Evolutionary conservation across 768 basidiomycete species (phyloP).

Genomic region (Exsudoporus frostii): DNA sequence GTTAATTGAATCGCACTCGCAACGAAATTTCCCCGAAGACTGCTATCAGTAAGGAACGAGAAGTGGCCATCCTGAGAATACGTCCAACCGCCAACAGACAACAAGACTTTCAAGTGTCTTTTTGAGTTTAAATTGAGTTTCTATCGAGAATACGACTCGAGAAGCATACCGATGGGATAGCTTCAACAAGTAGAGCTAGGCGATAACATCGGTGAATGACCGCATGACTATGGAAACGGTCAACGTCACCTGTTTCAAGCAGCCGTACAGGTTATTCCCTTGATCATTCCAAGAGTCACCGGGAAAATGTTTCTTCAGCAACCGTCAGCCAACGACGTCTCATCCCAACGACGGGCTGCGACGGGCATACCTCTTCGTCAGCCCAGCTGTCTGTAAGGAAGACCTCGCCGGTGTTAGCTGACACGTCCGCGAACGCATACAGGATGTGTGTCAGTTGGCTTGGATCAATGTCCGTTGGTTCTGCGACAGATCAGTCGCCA

Average conservation of each 20-base stretch:
- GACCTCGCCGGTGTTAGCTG: conserved; percentile 57
- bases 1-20: conserved; percentile 57
- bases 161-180: conserved; percentile 43
- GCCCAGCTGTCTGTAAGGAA: conserved; percentile 70
- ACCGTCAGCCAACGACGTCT: conserved; percentile 9
- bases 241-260: conserved; percentile 65
- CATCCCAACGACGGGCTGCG: background rate
- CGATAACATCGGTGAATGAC: background rate
- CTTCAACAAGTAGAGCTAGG: conserved; percentile 52
- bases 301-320: conserved; percentile 60
- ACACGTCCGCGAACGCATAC: conserved; percentile 78
- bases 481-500: conserved; percentile 33
- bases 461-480: conserved; percentile 61
- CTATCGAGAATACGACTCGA: background rate
- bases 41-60: conserved; percentile 52
- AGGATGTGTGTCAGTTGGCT: conserved; percentile 69
- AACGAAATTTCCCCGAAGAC: conserved; percentile 56
- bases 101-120: conserved; percentile 48
- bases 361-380: conserved; percentile 53
- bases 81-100: conserved; percentile 63
- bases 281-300: conserved; percentile 70
- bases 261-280: conserved; percentile 79
- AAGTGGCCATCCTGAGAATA: conserved; percentile 72
- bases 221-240: background rate
- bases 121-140: background rate